Evolutionary conservation across 108 stramenopile genomes (phyloP).

Genomic region (Epithemia pelagica): DNA sequence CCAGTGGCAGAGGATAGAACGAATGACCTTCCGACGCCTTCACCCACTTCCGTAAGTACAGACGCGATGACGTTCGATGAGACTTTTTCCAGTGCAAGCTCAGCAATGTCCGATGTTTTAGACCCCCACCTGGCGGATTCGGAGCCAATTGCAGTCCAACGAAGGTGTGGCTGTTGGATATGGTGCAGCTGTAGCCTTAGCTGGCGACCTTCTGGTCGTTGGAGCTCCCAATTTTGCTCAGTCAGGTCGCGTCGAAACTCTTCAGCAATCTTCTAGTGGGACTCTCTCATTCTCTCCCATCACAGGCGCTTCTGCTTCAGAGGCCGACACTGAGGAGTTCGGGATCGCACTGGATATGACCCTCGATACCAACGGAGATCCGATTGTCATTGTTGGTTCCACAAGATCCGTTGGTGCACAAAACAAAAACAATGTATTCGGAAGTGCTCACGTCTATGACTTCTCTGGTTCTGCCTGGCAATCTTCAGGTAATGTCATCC

Average conservation of each 20-base stretch:
- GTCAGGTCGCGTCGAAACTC: background rate
- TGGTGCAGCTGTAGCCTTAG: background rate
- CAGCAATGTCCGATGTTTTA: no score
- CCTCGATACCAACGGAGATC: background rate
- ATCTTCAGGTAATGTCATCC: background rate
- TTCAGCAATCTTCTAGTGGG: background rate
- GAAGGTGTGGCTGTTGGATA: background rate
- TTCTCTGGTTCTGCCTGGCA: background rate
- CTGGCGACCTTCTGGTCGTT: background rate
- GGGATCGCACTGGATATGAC: background rate
- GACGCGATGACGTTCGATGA: background rate
- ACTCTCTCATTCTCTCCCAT: background rate
- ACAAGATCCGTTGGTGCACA: background rate
- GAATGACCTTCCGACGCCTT: background rate
- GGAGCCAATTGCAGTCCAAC: background rate
- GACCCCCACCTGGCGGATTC: background rate
- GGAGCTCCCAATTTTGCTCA: background rate
- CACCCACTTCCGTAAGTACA: background rate
- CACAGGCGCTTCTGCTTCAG: background rate
- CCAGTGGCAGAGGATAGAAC: background rate
- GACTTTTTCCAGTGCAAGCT: no score
- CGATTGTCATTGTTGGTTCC: background rate
- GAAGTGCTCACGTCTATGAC: background rate
- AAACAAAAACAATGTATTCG: background rate
- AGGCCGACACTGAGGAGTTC: background rate